Percentiles rank a stretch among this genome's conserved stretches.
Evolutionary conservation across 2,329 filamentous ascomycete genomes (phyloP).

Genomic region (Penicillium sp.): DNA sequence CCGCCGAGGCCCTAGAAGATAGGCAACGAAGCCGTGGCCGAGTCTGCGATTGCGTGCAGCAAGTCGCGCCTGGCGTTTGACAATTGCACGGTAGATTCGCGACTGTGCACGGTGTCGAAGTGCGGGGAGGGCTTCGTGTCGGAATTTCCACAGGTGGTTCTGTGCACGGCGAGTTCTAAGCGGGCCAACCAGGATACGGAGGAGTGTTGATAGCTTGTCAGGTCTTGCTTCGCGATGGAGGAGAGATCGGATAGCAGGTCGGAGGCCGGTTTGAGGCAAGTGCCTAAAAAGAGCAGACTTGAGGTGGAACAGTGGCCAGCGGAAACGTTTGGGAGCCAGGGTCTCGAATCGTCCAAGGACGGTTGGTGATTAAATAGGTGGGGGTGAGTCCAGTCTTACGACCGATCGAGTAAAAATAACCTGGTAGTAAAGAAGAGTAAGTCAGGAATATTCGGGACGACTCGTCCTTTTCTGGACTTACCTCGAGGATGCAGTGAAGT

Average conservation of each 20-base stretch:
- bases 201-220: conserved; percentile 53
- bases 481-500: neutral
- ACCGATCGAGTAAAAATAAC: neutral
- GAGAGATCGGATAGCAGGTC: conserved; percentile 15
- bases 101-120: conserved; percentile 74
- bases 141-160: conserved; percentile 70
- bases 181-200: conserved; percentile 67
- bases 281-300: conserved; percentile 20
- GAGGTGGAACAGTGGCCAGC: conserved; percentile 24
- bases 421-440: neutral
- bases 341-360: conserved; percentile 13
- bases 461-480: neutral
- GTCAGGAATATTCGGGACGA: too few species aligned
- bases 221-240: conserved; percentile 23
- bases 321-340: conserved; percentile 34
- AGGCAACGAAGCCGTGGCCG: conserved; percentile 28
- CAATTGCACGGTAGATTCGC: conserved; percentile 74
- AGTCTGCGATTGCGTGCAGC: conserved; percentile 47
- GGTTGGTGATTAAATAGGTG: conserved; percentile 5
- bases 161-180: conserved; percentile 65
- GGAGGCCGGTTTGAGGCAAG: conserved; percentile 17
- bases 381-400: neutral
- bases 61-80: conserved; percentile 65
- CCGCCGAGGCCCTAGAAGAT: conserved; percentile 31
- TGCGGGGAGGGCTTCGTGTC: conserved; percentile 72